Evolutionary conservation across 306 rosid species (phyloP).

Genomic region (Lathyrus oleraceus): DNA sequence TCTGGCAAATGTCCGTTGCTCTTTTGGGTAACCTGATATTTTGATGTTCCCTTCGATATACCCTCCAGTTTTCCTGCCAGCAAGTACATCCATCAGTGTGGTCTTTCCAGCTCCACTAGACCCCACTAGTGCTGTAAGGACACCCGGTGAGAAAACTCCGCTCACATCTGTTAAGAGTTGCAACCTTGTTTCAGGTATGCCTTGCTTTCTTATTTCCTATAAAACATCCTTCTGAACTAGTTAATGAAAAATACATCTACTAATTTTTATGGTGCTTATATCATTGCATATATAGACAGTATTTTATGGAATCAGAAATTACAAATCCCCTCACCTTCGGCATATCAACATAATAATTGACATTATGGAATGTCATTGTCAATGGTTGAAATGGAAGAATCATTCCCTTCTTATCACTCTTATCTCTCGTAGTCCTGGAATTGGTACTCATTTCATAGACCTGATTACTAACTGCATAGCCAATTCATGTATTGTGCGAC

Average conservation of each 20-base stretch:
- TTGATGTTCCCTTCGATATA: constrained; percentile 78
- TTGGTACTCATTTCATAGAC: constrained; percentile 15
- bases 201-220: constrained; percentile 68
- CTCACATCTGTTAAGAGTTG: constrained; percentile 79
- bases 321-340: constrained; percentile 61
- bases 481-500: constrained; percentile 19
- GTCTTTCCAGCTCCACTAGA: constrained; percentile 98
- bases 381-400: constrained; percentile 90
- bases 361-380: constrained; percentile 85
- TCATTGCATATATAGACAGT: background rate
- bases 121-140: constrained; percentile 92
- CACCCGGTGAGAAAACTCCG: constrained; percentile 88
- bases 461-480: constrained; percentile 40
- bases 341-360: constrained; percentile 85
- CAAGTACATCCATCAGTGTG: constrained; percentile 91
- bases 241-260: background rate
- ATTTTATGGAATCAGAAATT: constrained; percentile 6
- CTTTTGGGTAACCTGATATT: constrained; percentile 84
- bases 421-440: constrained; percentile 30
- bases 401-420: constrained; percentile 65
- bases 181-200: constrained; percentile 67
- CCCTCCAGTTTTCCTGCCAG: constrained; percentile 96
- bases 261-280: constrained; percentile 10
- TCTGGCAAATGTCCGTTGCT: constrained; percentile 79
- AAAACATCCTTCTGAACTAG: background rate